A percentile compares a stretch with the other conserved stretches of the same genome.
These are phyloP conservation scores for Vitis hybrid DNA, from an alignment of 177 flowering plant genomes.

Conservation along the genomic window DNA sequence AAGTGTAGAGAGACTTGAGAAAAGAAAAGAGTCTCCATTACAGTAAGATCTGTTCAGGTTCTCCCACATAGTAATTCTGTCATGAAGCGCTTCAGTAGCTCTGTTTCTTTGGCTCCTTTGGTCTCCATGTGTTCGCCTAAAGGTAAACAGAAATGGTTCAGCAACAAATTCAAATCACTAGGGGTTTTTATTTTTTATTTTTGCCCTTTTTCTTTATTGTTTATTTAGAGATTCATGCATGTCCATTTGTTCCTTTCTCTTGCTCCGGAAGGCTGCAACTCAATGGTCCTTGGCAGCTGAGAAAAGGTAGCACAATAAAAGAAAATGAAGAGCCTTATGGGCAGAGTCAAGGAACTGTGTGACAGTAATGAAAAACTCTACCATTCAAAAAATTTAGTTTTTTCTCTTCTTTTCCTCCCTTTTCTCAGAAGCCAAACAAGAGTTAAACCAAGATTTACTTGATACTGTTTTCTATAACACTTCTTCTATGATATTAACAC, in stretches of 20 bases:
- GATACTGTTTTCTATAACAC: too few species aligned
- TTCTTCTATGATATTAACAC: too few species aligned
- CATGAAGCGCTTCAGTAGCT: slow-evolving; percentile 18
- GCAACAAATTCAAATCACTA: background rate
- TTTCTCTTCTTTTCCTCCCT: too few species aligned
- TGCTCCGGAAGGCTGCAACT: background rate
- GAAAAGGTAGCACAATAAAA: too few species aligned
- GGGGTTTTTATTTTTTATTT: background rate
- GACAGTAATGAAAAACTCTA: too few species aligned
- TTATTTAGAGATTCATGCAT: background rate
- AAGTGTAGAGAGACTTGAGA: background rate
- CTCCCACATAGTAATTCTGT: background rate
- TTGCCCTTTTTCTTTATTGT: background rate
- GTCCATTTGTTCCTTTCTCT: slow-evolving; percentile 2
- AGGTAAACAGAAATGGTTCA: slow-evolving; percentile 12
- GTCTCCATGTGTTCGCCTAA: slow-evolving; percentile 12
- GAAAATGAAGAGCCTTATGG: too few species aligned
- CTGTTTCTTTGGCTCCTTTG: slow-evolving; percentile 18
- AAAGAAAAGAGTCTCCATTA: background rate
- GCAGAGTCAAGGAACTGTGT: too few species aligned
- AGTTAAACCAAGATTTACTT: too few species aligned
- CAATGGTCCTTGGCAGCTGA: too few species aligned
- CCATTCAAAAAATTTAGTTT: too few species aligned
- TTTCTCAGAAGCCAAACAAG: too few species aligned
- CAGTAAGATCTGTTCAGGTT: too few species aligned